Evolutionary conservation across 768 basidiomycete species (phyloP), one percentile per base, ranked within the genome.

Genomic region (Xerocomellus intermedius): DNA sequence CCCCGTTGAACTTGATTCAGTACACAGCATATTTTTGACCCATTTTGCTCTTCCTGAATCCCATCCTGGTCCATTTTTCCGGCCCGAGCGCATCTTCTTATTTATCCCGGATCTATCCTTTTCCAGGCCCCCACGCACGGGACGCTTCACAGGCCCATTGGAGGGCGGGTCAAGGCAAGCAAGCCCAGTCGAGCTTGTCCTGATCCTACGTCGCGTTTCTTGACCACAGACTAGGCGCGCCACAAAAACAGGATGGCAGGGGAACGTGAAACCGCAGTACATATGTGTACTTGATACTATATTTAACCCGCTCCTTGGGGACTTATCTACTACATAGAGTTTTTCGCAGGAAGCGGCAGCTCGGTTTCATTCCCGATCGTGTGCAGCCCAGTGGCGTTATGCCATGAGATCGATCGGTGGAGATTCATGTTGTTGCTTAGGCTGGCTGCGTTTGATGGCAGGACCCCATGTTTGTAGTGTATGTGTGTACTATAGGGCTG

Each of bases 91-190:
- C 55, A 33, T 58, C 55, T 59, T 56, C 9, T 52, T 69, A 66
- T 69, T 67, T 69, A 69, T 57, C 49, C 55, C 54, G 64, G 54
- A 64, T 64, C 52, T 64, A 51, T 57, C 55, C 55, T 48, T 56
- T 50, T 54, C 42, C 43, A 35, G 54, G 49, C 30, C 53, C 42
- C 53, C 42, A 58, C 45, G 33, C 49, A 17, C 22, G 53, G 33
- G 37, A 41, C 33, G 30, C 45, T 49, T 46, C 28, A 60, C 45
- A 36, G 26, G 38, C 32, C 43, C 52, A n/a, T n/a, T n/a, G n/a
- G 56, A 51, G 49, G 39, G 48, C 50, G 46, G 48, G 52, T 49
- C 49, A 22, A 38, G 55, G 45, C 36, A 33, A 35, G 45, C 36
- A 33, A 35, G 45, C 19, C 1, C 19, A 35, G 36, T 46, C 16